These are phyloP conservation scores for Trichosporon sp. DNA, from an alignment of 1,284 basidiomycete genomes.

Conservation along the genomic window DNA sequence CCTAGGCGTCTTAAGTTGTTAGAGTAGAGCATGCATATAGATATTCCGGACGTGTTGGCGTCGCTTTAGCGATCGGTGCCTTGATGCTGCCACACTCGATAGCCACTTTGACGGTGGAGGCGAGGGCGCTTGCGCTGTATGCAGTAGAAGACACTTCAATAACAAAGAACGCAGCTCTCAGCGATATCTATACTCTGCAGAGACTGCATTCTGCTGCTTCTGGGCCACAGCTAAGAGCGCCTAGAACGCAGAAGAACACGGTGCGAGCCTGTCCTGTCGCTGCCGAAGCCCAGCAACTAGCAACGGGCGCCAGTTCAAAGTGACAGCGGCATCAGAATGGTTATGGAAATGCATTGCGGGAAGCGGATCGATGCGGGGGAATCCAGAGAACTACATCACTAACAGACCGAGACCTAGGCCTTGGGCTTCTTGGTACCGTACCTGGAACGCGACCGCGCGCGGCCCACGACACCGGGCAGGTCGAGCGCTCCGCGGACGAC, in stretches of 20 bases:
- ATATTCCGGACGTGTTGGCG: background rate
- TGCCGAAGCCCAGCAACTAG: background rate
- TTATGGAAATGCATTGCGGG: slow-evolving; percentile 2
- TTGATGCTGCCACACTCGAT: background rate
- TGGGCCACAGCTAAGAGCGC: too few species aligned
- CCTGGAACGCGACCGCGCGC: slow-evolving; percentile 77
- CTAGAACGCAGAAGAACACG: too few species aligned
- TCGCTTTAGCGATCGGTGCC: background rate
- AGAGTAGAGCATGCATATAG: slow-evolving; percentile 18
- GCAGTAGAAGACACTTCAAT: too few species aligned
- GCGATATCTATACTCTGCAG: too few species aligned
- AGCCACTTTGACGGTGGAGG: too few species aligned
- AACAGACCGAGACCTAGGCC: background rate
- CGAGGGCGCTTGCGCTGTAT: too few species aligned
- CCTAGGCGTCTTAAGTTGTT: slow-evolving; percentile 20
- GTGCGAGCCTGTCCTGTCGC: background rate
- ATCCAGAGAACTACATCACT: background rate
- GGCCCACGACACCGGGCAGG: slow-evolving; percentile 82
- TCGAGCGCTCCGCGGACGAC: slow-evolving; percentile 89
- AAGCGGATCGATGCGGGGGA: background rate
- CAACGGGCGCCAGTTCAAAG: too few species aligned
- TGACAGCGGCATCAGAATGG: background rate
- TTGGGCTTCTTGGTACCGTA: slow-evolving; percentile 58
- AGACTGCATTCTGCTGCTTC: too few species aligned
- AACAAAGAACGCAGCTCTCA: too few species aligned